Conservation (phyloP, 2,329 filamentous ascomycete genomes). For the Pseudocercospora vitis region DNA sequence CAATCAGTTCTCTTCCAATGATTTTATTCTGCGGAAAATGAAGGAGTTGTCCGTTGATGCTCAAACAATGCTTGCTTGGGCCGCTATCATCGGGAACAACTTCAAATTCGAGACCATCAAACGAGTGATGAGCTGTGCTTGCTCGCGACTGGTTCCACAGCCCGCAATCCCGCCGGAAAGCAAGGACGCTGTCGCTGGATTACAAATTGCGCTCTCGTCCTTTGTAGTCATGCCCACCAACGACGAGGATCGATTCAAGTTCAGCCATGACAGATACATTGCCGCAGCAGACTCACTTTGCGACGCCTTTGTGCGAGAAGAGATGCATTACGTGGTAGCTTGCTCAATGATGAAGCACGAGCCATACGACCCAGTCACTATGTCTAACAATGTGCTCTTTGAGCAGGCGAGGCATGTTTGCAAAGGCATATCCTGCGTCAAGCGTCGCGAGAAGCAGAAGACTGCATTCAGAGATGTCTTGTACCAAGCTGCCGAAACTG, state of each 20-base stretch:
- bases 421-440: constrained; percentile 73
- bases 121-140: constrained; percentile 73
- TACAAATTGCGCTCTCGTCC: constrained; percentile 78
- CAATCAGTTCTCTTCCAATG: constrained; percentile 75
- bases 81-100: constrained; percentile 73
- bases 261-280: constrained; percentile 84
- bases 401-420: constrained; percentile 79
- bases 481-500: constrained; percentile 73
- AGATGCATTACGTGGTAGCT: constrained; percentile 90
- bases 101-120: constrained; percentile 84
- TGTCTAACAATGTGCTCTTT: constrained; percentile 56
- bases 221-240: constrained; percentile 81
- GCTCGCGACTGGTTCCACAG: constrained; percentile 54
- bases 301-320: constrained; percentile 64
- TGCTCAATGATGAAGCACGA: constrained; percentile 75
- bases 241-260: constrained; percentile 80
- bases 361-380: constrained; percentile 57
- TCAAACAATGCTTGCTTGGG: constrained; percentile 83
- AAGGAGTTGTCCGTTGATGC: constrained; percentile 72
- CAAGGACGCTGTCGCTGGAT: constrained; percentile 70
- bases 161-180: constrained; percentile 57
- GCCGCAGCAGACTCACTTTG: constrained; percentile 71
- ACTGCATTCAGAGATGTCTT: constrained; percentile 68
- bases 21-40: constrained; percentile 77
- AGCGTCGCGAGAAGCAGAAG: constrained; percentile 56